Conservation (phyloP, 148 eudicot genomes). For the Rhododendron mucronatum region DNA sequence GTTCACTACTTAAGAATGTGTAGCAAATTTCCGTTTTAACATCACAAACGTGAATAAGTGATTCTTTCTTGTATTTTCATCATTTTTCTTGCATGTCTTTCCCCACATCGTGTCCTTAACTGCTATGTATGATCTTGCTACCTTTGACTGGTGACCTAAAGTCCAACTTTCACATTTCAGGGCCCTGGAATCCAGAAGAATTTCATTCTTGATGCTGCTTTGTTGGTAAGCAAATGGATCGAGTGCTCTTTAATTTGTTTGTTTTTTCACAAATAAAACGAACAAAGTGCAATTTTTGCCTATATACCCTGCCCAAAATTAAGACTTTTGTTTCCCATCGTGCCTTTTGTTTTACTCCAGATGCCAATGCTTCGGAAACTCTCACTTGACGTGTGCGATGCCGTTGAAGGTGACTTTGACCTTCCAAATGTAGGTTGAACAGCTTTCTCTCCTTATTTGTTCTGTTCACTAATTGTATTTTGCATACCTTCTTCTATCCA, state of each 20-base stretch:
- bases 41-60: neutral
- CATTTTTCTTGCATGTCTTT: neutral
- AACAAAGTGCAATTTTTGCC: neutral
- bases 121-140: neutral
- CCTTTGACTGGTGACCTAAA: neutral
- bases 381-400: conserved; percentile 81
- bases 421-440: conserved; percentile 63
- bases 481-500: neutral
- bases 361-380: conserved; percentile 82
- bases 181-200: conserved; percentile 62
- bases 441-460: neutral
- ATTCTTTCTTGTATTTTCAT: neutral
- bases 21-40: neutral
- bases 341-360: conserved; percentile 34
- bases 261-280: neutral
- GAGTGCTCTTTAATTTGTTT: neutral
- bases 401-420: conserved; percentile 65
- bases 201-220: conserved; percentile 59
- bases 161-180: conserved; percentile 31
- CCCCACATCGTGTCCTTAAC: neutral
- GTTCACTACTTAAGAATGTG: neutral
- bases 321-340: neutral
- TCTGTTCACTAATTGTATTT: neutral
- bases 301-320: neutral
- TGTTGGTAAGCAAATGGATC: conserved; percentile 38